Evolutionary conservation across 495 filamentous ascomycete species (phyloP).

Genomic region (Pseudevernia furfuracea): DNA sequence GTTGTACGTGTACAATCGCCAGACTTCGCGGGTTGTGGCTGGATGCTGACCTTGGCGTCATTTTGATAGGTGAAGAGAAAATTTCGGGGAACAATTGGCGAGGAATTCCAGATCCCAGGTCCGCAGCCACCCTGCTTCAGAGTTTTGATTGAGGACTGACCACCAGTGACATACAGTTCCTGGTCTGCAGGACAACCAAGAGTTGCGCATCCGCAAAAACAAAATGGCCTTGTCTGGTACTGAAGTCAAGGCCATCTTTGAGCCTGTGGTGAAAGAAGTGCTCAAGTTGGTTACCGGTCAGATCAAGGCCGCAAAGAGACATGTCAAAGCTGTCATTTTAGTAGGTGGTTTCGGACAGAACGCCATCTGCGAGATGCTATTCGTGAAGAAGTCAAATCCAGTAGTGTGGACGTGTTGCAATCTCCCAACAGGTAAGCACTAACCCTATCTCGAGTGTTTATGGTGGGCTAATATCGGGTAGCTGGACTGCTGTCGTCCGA

Average conservation of each 20-base stretch:
- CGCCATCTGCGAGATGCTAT: slow-evolving; percentile 41
- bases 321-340: slow-evolving; percentile 49
- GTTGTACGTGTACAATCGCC: slow-evolving; percentile 2
- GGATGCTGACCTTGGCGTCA: background rate
- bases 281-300: slow-evolving; percentile 54
- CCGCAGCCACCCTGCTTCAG: background rate
- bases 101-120: slow-evolving; percentile 25
- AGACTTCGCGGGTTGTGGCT: background rate
- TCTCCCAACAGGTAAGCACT: slow-evolving; percentile 24
- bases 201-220: slow-evolving; percentile 48
- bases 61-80: slow-evolving; percentile 16
- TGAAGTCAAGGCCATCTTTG: slow-evolving; percentile 54
- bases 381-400: slow-evolving; percentile 8
- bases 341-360: slow-evolving; percentile 64
- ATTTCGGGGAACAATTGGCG: slow-evolving; percentile 19
- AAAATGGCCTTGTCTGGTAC: slow-evolving; percentile 51
- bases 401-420: slow-evolving; percentile 23
- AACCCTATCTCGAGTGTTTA: slow-evolving; percentile 14
- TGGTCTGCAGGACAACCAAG: slow-evolving; percentile 32
- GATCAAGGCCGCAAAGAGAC: slow-evolving; percentile 36
- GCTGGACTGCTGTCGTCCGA: slow-evolving; percentile 38
- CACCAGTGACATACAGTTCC: slow-evolving; percentile 12
- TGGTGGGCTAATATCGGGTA: slow-evolving; percentile 19
- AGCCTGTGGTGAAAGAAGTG: slow-evolving; percentile 57
- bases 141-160: background rate